These are phyloP conservation scores for Laetiporus sulphureus DNA, from an alignment of 1,284 basidiomycete species.

Conservation along the genomic window DNA sequence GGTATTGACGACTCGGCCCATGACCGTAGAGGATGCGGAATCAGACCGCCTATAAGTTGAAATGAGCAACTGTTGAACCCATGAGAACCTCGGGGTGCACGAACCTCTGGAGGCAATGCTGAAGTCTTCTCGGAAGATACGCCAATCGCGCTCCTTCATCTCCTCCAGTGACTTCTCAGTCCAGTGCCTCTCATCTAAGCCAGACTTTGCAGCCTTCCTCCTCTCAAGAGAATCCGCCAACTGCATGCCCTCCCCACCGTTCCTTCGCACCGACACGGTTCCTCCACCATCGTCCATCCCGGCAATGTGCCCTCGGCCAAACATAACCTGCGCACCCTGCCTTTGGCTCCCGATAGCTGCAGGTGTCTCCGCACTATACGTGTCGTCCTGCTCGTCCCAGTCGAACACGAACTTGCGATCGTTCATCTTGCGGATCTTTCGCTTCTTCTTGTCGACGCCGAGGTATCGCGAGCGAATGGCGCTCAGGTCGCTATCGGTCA, in stretches of 20 bases:
- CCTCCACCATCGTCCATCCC: constrained; percentile 79
- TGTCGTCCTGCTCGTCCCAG: constrained; percentile 94
- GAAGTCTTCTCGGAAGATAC: constrained; percentile 98
- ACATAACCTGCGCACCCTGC: constrained; percentile 83
- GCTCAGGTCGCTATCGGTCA: constrained; percentile 69
- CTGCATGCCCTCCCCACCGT: constrained; percentile 36
- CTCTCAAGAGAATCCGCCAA: constrained; percentile 78
- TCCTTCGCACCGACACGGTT: constrained; percentile 20
- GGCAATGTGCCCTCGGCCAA: constrained; percentile 76
- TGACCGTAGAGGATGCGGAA: constrained; percentile 87
- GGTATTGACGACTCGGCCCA: constrained; percentile 92
- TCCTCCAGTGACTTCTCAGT: constrained; percentile 89
- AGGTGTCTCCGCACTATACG: constrained; percentile 64
- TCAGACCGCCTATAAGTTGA: constrained; percentile 70
- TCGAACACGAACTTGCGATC: constrained; percentile 98
- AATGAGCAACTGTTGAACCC: neutral
- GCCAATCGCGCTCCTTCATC: constrained; percentile 98
- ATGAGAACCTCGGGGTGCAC: constrained; percentile 1
- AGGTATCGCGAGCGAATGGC: constrained; percentile 86
- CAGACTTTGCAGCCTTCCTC: constrained; percentile 73
- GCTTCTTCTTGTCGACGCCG: constrained; percentile 88
- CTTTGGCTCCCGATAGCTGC: constrained; percentile 55
- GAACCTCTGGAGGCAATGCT: constrained; percentile 86
- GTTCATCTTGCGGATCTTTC: constrained; percentile 87
- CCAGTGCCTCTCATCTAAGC: constrained; percentile 94